Base-by-base conservation (phyloP, 129 eudicot genomes). In the Heracleum sosnowskyi region DNA sequence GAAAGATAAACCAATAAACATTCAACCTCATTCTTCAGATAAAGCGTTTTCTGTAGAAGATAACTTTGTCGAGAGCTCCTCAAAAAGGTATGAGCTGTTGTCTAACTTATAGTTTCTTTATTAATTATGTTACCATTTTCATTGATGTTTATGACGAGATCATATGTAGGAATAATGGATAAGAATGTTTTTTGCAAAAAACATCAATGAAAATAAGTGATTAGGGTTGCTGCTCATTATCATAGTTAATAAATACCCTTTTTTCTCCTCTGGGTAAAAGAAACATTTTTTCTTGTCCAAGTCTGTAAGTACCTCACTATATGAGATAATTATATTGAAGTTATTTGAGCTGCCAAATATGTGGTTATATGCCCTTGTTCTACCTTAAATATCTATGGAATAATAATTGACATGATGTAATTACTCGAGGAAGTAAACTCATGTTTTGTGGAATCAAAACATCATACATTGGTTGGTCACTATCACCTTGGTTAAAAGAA, bases 1-100 rank as follows among this genome's bases (percentile, higher is more conserved):
- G 29, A 84, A 46, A 36, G 86, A 84, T 71, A 93, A 87, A 40
- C 78, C 83, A 46, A 78, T 80, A 62, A 73, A 8, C 68, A 81
- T 46, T 80, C 92, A 80, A 29, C 79, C 84, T 69, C 80, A 74
- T 60, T 80, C 90, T 74, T 81, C 88, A 28, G 26, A 76, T 17
- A 84, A 78, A 47, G 84, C 81, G 33, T 35, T 33, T 80, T 69
- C 87, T 10, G 69, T 66, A 28, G 77, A 66, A 11, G 79, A 90
- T 55, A 60, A 71, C 84, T 51, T 84, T 42, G 81, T 75, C 69
- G 76, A 86, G 72, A 81, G 80, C 74, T 72, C 47, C 33, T 44
- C 76, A 8, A 82, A 85, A 71, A 89, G 97, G 93, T 91, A 83
- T 34, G 41, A 73, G 36, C 28, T 42, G 2, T 44, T 37, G 39